Percentiles rank a stretch among this genome's conserved stretches.
Conservation (phyloP, 306 rosid genomes). For the Inga leiocalycina region DNA sequence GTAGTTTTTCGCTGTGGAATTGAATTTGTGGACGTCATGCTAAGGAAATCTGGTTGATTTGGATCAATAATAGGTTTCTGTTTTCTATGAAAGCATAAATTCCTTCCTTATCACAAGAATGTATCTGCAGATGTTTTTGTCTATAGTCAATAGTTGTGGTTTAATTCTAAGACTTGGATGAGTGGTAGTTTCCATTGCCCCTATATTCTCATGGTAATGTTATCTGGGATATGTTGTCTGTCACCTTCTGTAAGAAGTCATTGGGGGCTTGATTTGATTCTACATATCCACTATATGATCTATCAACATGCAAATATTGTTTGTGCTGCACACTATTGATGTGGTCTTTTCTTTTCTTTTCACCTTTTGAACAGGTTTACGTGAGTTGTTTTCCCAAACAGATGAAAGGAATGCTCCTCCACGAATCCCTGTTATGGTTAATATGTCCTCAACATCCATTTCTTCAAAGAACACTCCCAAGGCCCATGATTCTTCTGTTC, state of each 20-base stretch:
- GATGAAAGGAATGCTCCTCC: conserved; percentile 94
- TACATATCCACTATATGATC: not conserved
- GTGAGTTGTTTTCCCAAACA: conserved; percentile 96
- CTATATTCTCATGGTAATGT: not conserved
- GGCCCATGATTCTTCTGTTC: conserved; percentile 58
- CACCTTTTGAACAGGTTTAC: conserved; percentile 58
- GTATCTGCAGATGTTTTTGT: not conserved
- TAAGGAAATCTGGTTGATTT: not conserved
- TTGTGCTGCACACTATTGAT: not conserved
- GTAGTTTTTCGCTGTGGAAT: not conserved
- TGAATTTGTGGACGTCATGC: not conserved
- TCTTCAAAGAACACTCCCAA: conserved; percentile 71
- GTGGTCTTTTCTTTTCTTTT: not conserved
- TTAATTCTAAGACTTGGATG: not conserved
- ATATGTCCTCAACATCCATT: conserved; percentile 87
- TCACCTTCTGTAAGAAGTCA: not conserved
- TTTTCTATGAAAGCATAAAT: not conserved
- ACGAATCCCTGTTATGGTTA: conserved; percentile 98
- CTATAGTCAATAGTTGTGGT: not conserved
- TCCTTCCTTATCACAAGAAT: not conserved
- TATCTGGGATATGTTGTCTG: not conserved
- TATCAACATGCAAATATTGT: not conserved
- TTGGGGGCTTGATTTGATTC: not conserved
- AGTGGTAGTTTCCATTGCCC: not conserved
- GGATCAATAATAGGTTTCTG: not conserved